Conservation (phyloP, 2,329 filamentous ascomycete genomes). For the Tympanopsis confertula region DNA sequence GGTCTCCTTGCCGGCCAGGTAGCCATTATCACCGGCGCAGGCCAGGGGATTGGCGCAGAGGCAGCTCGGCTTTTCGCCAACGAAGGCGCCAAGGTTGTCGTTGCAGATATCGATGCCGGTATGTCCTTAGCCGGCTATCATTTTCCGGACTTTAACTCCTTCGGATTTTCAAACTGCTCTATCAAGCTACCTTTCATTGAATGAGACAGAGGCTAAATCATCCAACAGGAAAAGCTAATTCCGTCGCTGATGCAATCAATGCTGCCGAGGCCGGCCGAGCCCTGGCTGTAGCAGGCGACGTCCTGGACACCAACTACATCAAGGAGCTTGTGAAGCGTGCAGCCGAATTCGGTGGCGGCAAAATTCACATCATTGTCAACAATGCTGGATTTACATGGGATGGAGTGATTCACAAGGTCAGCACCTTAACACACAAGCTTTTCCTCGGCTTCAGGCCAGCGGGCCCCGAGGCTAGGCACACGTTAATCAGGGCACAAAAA, state of each 20-base stretch:
- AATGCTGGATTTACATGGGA: slow-evolving; percentile 92
- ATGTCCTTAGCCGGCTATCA: no score
- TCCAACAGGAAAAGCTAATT: slow-evolving; percentile 53
- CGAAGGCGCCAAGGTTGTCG: slow-evolving; percentile 57
- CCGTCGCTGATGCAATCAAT: slow-evolving; percentile 62
- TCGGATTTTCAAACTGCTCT: no score
- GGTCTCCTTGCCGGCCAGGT: slow-evolving; percentile 55
- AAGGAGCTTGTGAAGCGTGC: slow-evolving; percentile 60
- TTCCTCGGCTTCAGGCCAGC: slow-evolving; percentile 2
- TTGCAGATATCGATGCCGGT: slow-evolving; percentile 57
- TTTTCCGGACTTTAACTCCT: no score
- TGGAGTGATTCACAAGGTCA: slow-evolving; percentile 73
- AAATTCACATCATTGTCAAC: slow-evolving; percentile 85
- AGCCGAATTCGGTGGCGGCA: slow-evolving; percentile 71
- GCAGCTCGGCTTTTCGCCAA: slow-evolving; percentile 58
- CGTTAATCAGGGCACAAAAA: no score
- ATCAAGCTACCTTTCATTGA: no score
- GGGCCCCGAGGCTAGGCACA: slow-evolving; percentile 1
- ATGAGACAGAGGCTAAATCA: no score
- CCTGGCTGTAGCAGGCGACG: slow-evolving; percentile 64
- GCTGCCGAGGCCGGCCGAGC: slow-evolving; percentile 48
- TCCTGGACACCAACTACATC: slow-evolving; percentile 62
- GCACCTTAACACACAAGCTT: not conserved
- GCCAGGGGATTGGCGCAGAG: slow-evolving; percentile 62
- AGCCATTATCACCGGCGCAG: slow-evolving; percentile 59